Base-by-base conservation (phyloP, 805 yeast genomes). In the Kockiozyma suomiensis region DNA sequence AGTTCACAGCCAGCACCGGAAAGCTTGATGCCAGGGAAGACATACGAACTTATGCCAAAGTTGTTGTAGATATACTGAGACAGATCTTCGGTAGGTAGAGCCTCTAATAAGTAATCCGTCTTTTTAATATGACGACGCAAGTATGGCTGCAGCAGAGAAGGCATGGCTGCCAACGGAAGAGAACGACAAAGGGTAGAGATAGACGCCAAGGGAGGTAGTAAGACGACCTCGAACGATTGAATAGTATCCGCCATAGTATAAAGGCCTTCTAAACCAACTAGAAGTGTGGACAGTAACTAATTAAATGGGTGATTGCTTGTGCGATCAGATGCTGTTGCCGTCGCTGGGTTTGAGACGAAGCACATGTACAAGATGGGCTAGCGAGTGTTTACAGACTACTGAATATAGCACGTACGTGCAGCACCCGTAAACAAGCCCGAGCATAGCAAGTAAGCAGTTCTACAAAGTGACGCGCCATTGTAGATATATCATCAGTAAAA, bases 21-120 rank as follows among this genome's bases (percentile, higher is more conserved):
- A 15, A 61, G 51, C 45, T 46, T 61, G 54, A 61, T 56, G 19
- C 59, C 59, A 8, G 65, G 65, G 35, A 61, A 61, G 25, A 50
- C 43, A 35, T 53, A 61, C n/a, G 56, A 41, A 13, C 13, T 6
- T 15, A 61, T 37, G n/a, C 59, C 62, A 30, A 61, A 50, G 12
- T 25, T 37, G 13, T 19, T 21, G n/a, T 28, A 26, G 32, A 61
- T 30, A 38, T 49, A 53, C 26, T 42, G 26, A 4, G 49, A 48
- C 28, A 59, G 38, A 26, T 61, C n/a, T n/a, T n/a, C 56, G 10
- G 37, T 2, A 13, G 32, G 26, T 15, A 35, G 19, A 41, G 38
- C 10, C 32, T 25, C 17, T n/a, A 10, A 8, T 40, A 25, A 26
- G 17, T 26, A 33, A 38, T 17, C 43, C 23, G 13, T 25, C 35